Base-by-base conservation (phyloP, 768 basidiomycete species). In the Phaffia australis region DNA sequence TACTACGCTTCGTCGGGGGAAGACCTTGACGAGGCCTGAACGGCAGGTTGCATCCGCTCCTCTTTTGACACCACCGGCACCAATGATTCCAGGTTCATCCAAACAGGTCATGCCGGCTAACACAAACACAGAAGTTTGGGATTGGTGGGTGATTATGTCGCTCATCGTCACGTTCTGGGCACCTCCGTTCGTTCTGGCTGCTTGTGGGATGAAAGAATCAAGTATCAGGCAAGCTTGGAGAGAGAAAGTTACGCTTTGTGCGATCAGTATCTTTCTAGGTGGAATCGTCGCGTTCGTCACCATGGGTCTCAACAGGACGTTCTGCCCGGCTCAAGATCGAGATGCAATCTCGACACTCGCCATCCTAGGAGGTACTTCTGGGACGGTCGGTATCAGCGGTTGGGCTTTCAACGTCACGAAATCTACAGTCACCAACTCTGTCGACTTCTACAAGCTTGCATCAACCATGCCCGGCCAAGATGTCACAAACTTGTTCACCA, bases 11-110 rank as follows among this genome's bases (percentile, higher is more conserved):
- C 60, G 66, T 19, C 83, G 93, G 63, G 89, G 88, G 74, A 99
- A 98, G 81, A 99, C 95, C 7, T 85, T 99, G 71, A 97, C 89
- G 60, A 83, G 90, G 66, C 95, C 95, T 73, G 95, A 99, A 79
- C 85, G 95, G 65, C 82, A 88, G 74, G 88, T 97, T 58, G 91
- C 91, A 4, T 89, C 92, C 47, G 87, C 88, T 19, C 93, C 94
- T 5, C 85, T 99, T 73, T 93, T 99, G 69, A 90, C 88, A 64
- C 90, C 93, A 7, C 83, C 85, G 14, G 78, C 81, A 0, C 75
- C 79, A 49, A 78, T 79, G 65, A 72, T 77, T 0, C 71, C 78
- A 21, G 70, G n/a, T 56, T 68, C 57, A n/a, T 66, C 73, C 18
- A 63, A 71, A 14, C 48, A 64, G 19, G 15, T 60, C 18, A 11